Base-by-base conservation (phyloP, 768 basidiomycete genomes). In the Lanmaoa pseudosensibilis region DNA sequence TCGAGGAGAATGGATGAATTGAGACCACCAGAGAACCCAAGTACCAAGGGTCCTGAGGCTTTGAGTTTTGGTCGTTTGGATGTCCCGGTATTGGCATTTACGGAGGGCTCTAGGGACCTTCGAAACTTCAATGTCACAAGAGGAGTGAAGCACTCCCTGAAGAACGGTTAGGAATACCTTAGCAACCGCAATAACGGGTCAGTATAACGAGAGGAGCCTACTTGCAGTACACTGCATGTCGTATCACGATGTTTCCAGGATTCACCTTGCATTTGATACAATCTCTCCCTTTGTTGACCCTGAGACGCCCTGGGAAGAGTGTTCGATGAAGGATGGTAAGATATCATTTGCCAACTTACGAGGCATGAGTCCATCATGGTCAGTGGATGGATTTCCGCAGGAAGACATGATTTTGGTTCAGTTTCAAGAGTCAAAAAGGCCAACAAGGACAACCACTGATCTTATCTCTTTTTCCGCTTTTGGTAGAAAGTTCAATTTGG, bases 211-310 rank as follows among this genome's bases (percentile, higher is more conserved):
- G 13, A 4, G 3, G 4, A 34, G 65, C 83, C 63, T 64, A 90
- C 90, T 84, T 90, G 88, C 91, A 93, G 66, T 92, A 93, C 19
- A 90, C 87, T 15, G 87, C 84, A 68, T 92, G 88, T 40, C 89
- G 80, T 53, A 92, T 83, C 46, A 91, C 84, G 30, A 92, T 74
- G 50, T 84, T 88, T 23, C 88, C 91, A 8, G 53, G 60, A 25
- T 78, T 80, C 32, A 71, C 74, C 68, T 90, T 92, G 71, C 91
- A 93, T 64, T 85, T 87, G n/a, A 90, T 78, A 61, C 90, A 93
- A 13, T 71, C 66, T 56, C 77, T 86, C 3, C 83, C 79, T 70
- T 82, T 85, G 66, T 88, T 87, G 63, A 83, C 88, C 64, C 83
- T 90, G 50, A 75, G 73, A 25, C 85, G 83, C 33, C 81, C 90